phyloP scores from a whole-genome alignment of 805 yeast species.

The Suhomyces sp. region DNA sequence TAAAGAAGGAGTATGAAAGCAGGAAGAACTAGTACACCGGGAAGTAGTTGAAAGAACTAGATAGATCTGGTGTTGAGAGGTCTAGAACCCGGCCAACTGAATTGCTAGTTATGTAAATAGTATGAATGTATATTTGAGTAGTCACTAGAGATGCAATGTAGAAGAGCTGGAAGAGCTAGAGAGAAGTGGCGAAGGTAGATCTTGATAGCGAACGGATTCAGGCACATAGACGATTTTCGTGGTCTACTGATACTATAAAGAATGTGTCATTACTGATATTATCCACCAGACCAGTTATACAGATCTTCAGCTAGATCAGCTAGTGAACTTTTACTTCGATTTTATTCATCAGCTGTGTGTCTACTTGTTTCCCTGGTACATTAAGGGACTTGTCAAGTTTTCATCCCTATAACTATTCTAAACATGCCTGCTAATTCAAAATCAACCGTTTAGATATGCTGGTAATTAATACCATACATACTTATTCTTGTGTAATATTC shows the following conservation, averaged over 20 bases:
- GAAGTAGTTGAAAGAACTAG: not conserved
- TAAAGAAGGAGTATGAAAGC: slow-evolving; percentile 69
- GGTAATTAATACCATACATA: not conserved
- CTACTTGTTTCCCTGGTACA: not conserved
- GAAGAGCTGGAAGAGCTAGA: not conserved
- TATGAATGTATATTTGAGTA: not conserved
- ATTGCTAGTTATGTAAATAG: not conserved
- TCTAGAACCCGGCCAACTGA: not conserved
- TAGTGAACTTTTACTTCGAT: not conserved
- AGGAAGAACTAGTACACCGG: slow-evolving; percentile 1
- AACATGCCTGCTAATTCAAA: too few species aligned
- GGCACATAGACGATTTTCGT: too few species aligned
- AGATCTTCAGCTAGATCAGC: not conserved
- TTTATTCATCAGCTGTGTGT: not conserved
- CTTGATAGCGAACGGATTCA: not conserved
- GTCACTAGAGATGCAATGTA: not conserved
- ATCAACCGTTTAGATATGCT: too few species aligned
- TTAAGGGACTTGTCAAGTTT: too few species aligned
- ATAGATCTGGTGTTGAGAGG: not conserved
- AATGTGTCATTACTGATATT: not conserved
- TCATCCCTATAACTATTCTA: too few species aligned
- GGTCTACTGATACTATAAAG: not conserved
- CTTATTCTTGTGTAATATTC: not conserved
- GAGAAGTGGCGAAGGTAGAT: not conserved
- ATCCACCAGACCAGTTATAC: not conserved